A percentile compares a stretch with the other conserved stretches of the same genome.
phyloP scores from a whole-genome alignment of 2,329 filamentous ascomycete genomes.

The Trichoderma koningiopsis region DNA sequence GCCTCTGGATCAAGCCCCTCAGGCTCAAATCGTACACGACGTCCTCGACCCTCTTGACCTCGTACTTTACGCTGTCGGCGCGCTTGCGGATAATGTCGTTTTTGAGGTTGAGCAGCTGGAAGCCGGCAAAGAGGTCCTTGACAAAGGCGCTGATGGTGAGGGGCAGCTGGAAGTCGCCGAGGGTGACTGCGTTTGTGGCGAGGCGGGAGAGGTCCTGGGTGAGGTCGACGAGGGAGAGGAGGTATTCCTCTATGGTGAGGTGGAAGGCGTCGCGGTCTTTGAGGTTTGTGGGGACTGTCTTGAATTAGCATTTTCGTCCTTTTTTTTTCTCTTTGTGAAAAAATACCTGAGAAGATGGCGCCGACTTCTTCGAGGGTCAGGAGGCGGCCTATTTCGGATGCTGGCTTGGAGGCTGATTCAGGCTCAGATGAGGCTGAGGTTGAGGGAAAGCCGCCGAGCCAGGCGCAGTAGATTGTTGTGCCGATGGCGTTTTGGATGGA shows the following conservation, averaged over 20 bases:
- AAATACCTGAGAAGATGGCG: constrained; percentile 68
- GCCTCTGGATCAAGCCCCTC: constrained; percentile 72
- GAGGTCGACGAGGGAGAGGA: constrained; percentile 81
- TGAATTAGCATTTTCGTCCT: background rate
- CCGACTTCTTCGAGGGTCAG: constrained; percentile 89
- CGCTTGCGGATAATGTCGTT: constrained; percentile 88
- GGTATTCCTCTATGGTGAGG: constrained; percentile 94
- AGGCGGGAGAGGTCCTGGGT: constrained; percentile 89
- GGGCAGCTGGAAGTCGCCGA: constrained; percentile 84
- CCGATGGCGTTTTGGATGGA: constrained; percentile 77
- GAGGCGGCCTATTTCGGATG: constrained; percentile 62
- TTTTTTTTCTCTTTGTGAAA: too few relatives aligned
- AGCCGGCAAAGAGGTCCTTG: constrained; percentile 93
- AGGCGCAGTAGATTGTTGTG: constrained; percentile 62
- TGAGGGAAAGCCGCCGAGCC: constrained; percentile 73
- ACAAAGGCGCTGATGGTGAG: constrained; percentile 88
- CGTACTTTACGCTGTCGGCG: constrained; percentile 94
- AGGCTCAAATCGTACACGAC: constrained; percentile 95
- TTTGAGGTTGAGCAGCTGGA: constrained; percentile 96
- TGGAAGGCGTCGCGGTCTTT: constrained; percentile 91
- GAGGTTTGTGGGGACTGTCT: constrained; percentile 80
- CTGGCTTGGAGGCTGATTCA: constrained; percentile 45
- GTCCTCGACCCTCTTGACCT: constrained; percentile 96
- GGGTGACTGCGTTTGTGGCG: constrained; percentile 86
- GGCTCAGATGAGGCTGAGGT: background rate